Evolutionary conservation across 768 basidiomycete genomes (phyloP).

Genomic region (Agaricus blazei): DNA sequence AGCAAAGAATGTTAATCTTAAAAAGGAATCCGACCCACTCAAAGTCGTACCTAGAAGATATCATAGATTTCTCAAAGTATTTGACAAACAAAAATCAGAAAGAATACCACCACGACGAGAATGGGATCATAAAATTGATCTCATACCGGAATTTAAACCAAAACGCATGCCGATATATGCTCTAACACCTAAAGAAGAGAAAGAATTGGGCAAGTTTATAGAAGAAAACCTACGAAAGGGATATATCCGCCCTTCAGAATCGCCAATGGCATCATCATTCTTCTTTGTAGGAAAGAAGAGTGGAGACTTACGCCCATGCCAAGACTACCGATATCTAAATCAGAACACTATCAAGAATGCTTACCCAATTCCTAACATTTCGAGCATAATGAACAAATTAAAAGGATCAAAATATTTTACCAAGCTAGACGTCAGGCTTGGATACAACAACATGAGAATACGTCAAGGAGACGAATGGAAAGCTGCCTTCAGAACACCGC

Average conservation of each 20-base stretch:
- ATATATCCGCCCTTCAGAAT: slow-evolving; percentile 4
- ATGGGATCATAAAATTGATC: slow-evolving; percentile 4
- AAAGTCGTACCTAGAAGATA: not conserved
- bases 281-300: slow-evolving; percentile 22
- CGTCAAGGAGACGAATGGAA: slow-evolving; percentile 6
- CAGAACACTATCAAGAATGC: slow-evolving; percentile 24
- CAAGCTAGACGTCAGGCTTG: slow-evolving; percentile 3
- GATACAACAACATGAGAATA: slow-evolving; percentile 6
- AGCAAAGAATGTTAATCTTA: not conserved
- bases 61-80: not conserved
- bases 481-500: slow-evolving; percentile 2
- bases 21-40: not conserved
- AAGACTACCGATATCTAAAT: slow-evolving; percentile 29
- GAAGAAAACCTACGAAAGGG: slow-evolving; percentile 4
- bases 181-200: slow-evolving; percentile 18
- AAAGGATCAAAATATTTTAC: slow-evolving; percentile 8
- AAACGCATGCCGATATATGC: not conserved
- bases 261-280: slow-evolving; percentile 10
- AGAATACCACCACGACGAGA: not conserved
- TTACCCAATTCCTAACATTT: slow-evolving; percentile 30
- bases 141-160: not conserved
- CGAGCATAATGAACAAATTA: slow-evolving; percentile 20
- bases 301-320: slow-evolving; percentile 17
- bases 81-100: not conserved
- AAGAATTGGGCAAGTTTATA: slow-evolving; percentile 1